Evolutionary conservation across 805 yeast genomes (phyloP).

Genomic region (Candida ficus): DNA sequence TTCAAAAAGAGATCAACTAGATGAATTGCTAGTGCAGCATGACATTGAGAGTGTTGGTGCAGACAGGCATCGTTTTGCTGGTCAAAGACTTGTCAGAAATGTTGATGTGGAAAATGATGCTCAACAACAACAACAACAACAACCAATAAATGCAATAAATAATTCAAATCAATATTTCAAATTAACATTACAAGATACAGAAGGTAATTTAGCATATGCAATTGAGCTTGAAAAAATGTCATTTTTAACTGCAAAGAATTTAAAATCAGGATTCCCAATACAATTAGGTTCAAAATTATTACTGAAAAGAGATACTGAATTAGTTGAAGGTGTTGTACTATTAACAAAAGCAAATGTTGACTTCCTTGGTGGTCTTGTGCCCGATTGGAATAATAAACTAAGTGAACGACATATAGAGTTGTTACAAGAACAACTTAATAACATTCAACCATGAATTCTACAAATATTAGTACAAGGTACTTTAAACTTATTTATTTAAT

Average conservation of each 20-base stretch:
- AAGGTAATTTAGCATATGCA: slow-evolving; percentile 49
- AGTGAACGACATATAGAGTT: slow-evolving; percentile 27
- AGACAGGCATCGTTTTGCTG: slow-evolving; percentile 40
- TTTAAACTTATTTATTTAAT: no score
- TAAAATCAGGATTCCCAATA: slow-evolving; percentile 30
- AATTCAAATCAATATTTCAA: slow-evolving; percentile 36
- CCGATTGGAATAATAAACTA: slow-evolving; percentile 33
- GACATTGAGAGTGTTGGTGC: slow-evolving; percentile 57
- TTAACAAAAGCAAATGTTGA: slow-evolving; percentile 24
- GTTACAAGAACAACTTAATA: slow-evolving; percentile 24
- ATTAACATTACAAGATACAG: slow-evolving; percentile 50
- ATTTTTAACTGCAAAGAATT: slow-evolving; percentile 33
- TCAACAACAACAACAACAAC: slow-evolving; percentile 11
- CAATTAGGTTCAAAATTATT: slow-evolving; percentile 56
- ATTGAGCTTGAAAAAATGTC: slow-evolving; percentile 49
- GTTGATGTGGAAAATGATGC: slow-evolving; percentile 44
- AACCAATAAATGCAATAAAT: slow-evolving; percentile 9
- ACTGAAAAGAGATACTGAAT: slow-evolving; percentile 40
- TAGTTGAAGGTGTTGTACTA: slow-evolving; percentile 43
- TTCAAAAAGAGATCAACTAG: slow-evolving; percentile 49
- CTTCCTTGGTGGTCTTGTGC: slow-evolving; percentile 36
- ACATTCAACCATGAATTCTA: slow-evolving; percentile 1
- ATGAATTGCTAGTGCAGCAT: slow-evolving; percentile 44
- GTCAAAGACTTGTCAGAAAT: slow-evolving; percentile 34
- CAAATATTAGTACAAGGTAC: no score